These are phyloP conservation scores for Citrus cavaleriei DNA, from an alignment of 345 rosid species.

Conservation along the genomic window DNA sequence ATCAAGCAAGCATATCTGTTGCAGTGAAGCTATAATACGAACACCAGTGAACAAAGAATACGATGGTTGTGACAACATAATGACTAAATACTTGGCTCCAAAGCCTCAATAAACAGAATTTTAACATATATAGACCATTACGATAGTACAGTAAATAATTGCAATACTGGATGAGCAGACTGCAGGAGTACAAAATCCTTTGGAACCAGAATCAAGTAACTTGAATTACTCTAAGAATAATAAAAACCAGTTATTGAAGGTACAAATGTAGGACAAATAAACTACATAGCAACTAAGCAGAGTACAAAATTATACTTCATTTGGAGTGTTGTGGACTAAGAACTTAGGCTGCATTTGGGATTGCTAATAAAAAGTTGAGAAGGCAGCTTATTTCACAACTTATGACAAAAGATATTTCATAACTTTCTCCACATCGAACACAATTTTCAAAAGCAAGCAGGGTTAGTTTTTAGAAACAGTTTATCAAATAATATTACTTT, in stretches of 20 bases:
- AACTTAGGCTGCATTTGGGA: too few relatives aligned
- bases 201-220: neutral
- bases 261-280: neutral
- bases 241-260: too few relatives aligned
- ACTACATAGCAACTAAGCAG: neutral
- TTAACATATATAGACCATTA: neutral
- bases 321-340: neutral
- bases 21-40: neutral
- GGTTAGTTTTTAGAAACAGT: too few relatives aligned
- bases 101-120: neutral
- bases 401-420: too few relatives aligned
- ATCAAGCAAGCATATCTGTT: neutral
- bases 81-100: neutral
- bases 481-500: too few relatives aligned
- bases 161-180: neutral
- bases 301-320: too few relatives aligned
- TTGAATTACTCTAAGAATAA: neutral
- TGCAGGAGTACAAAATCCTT: neutral
- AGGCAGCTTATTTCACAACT: too few relatives aligned
- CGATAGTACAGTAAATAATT: neutral
- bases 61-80: too few relatives aligned
- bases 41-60: neutral
- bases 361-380: too few relatives aligned
- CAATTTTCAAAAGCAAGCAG: too few relatives aligned
- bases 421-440: too few relatives aligned